Evolutionary conservation across 2,329 filamentous ascomycete species (phyloP).

Genomic region (Epichloe coenophiala): DNA sequence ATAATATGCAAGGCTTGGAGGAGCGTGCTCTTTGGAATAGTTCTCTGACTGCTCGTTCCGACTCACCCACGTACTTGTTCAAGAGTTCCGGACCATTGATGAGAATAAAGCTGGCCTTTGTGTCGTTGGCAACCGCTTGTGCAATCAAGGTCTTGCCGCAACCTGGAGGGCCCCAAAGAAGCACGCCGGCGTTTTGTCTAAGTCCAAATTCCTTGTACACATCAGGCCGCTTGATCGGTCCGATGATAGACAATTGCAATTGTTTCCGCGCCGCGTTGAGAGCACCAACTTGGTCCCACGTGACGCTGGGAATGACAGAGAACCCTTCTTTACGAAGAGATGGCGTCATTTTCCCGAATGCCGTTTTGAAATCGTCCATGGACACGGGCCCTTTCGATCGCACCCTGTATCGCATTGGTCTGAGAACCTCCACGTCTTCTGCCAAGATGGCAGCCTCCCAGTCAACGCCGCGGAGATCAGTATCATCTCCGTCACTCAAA

Average conservation of each 20-base stretch:
- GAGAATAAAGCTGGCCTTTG: slow-evolving; percentile 93
- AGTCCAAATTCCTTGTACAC: slow-evolving; percentile 67
- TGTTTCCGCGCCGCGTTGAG: slow-evolving; percentile 66
- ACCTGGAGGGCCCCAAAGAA: slow-evolving; percentile 92
- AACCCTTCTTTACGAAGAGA: slow-evolving; percentile 83
- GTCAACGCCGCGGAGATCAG: slow-evolving; percentile 5
- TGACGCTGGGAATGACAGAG: slow-evolving; percentile 83
- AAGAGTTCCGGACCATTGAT: slow-evolving; percentile 93
- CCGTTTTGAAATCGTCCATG: slow-evolving; percentile 51
- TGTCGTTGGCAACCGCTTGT: slow-evolving; percentile 91
- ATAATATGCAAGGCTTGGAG: slow-evolving; percentile 83
- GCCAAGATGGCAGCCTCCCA: slow-evolving; percentile 2
- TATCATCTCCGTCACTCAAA: slow-evolving; percentile 15
- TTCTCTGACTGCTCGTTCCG: slow-evolving; percentile 81
- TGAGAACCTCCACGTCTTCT: not conserved
- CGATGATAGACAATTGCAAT: slow-evolving; percentile 74
- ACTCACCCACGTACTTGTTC: slow-evolving; percentile 97
- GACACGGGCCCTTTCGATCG: slow-evolving; percentile 7
- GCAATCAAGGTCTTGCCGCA: slow-evolving; percentile 95
- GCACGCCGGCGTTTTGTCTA: slow-evolving; percentile 67
- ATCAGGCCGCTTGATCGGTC: slow-evolving; percentile 73
- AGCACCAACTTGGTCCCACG: slow-evolving; percentile 85
- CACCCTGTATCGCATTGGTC: not conserved
- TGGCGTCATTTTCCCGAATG: slow-evolving; percentile 48
- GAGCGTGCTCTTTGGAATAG: slow-evolving; percentile 81